phyloP scores from a whole-genome alignment of 768 basidiomycete species.

The Collybia mongolica region DNA sequence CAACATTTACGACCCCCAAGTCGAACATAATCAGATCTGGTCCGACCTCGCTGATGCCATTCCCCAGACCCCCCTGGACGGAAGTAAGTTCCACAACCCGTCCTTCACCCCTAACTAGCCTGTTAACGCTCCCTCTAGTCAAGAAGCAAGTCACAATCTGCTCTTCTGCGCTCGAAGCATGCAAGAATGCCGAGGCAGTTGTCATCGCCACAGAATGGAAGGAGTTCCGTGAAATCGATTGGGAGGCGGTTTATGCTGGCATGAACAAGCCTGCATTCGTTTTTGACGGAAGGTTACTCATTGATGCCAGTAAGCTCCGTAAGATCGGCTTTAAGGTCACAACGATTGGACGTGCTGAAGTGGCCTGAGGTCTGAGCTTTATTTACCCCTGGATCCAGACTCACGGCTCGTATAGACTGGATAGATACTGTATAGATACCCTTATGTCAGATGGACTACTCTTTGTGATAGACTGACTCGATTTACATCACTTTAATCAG shows the following conservation, averaged over 20 bases:
- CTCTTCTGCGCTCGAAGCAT: conserved; percentile 80
- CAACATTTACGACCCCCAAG: conserved; percentile 91
- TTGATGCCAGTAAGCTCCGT: conserved; percentile 77
- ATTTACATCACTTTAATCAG: too few relatives aligned
- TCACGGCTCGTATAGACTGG: too few relatives aligned
- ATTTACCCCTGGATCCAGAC: too few relatives aligned
- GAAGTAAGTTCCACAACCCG: conserved; percentile 49
- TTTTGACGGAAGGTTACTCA: conserved; percentile 89
- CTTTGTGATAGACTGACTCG: too few relatives aligned
- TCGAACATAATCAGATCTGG: conserved; percentile 87
- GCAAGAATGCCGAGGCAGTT: conserved; percentile 86
- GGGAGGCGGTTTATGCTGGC: conserved; percentile 76
- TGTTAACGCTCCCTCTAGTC: conserved; percentile 43
- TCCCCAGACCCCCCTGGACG: conserved; percentile 60
- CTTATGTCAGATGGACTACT: too few relatives aligned
- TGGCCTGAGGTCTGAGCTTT: not conserved
- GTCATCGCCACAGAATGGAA: conserved; percentile 98
- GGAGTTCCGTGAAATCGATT: conserved; percentile 92
- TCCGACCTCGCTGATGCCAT: conserved; percentile 67
- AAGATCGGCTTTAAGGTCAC: conserved; percentile 89
- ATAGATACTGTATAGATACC: too few relatives aligned
- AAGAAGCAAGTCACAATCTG: conserved; percentile 86
- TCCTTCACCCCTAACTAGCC: not conserved
- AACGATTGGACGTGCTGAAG: conserved; percentile 49
- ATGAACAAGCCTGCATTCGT: conserved; percentile 99